Evolutionary conservation across 1,284 basidiomycete species (phyloP).

Genomic region (Austroboletus novae-zelandiae): DNA sequence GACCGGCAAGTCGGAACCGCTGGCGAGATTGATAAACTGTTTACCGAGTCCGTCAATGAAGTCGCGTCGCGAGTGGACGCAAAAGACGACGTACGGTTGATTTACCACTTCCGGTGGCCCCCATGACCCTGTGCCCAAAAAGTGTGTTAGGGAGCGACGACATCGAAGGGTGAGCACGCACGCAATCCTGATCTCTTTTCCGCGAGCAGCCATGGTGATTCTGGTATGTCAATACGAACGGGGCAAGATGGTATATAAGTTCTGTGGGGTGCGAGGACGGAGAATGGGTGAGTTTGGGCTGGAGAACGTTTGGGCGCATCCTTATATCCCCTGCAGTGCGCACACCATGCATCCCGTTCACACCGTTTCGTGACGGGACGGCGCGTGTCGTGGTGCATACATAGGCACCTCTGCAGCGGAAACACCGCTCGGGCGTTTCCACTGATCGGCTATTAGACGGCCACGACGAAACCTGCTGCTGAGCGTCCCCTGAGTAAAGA

Average conservation of each 20-base stretch:
- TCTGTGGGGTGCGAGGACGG: neutral
- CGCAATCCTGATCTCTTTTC: conserved; percentile 34
- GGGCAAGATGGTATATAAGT: neutral
- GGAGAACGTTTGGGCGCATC: neutral
- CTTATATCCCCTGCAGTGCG: conserved; percentile 19
- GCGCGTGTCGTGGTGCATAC: conserved; percentile 13
- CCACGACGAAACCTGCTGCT: conserved; percentile 30
- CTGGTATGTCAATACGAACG: neutral
- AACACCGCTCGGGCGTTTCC: conserved; percentile 23
- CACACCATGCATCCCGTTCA: conserved; percentile 15
- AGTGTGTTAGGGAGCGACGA: neutral
- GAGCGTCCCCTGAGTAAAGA: conserved; percentile 2
- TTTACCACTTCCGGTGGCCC: conserved; percentile 45
- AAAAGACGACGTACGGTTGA: conserved; percentile 34
- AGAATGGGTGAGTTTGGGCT: conserved; percentile 5
- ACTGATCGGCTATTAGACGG: conserved; percentile 27
- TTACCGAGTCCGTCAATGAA: neutral
- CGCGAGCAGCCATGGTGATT: conserved; percentile 24
- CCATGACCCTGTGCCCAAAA: conserved; percentile 40
- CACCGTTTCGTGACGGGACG: conserved; percentile 6
- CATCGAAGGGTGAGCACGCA: conserved; percentile 11
- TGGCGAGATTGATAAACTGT: conserved; percentile 37
- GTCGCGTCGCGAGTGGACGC: neutral
- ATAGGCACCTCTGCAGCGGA: neutral
- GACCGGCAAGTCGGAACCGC: conserved; percentile 33